Base-by-base conservation (phyloP, 495 filamentous ascomycete species). In the Clohesyomyces aquaticus region DNA sequence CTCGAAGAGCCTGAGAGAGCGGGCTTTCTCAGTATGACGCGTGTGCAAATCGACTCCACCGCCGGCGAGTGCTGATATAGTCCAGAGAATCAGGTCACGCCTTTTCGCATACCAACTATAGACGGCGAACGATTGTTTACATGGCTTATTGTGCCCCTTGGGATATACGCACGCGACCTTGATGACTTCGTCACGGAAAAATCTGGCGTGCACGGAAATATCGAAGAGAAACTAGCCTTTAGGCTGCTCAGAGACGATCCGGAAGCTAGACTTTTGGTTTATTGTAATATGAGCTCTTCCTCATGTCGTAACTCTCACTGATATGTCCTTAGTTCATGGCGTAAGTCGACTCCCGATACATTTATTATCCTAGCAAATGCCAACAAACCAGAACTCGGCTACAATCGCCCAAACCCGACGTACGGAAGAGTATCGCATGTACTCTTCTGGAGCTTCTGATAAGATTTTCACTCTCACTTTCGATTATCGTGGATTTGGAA, bases 131-230 rank as follows among this genome's bases (percentile, higher is more conserved):
- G 68, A 14, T 77, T 91, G 3, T 87, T 89, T 64, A 83, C 87
- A 11, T 91, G 88, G 88, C 88, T 90, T 59, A 80, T 91, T 55
- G 78, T 90, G 10, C 88, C 88, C 1, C 69, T 90, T n/a, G 81
- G 80, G 11, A 52, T 86, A 0, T 89, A 90, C 72, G 73, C 78
- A 29, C 77, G 82, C 55, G 77, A 89, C 63, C 82, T 87, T 64
- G 55, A 72, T 0, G 66, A 66, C 28, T 79, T 91, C 10, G 52
- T 82, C 12, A 67, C 75, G 3, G 80, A 87, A 56, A 73, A 78
- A 0, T 55, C 72, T 23, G 84, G 83, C 0, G 78, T 82, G 50
- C 77, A 78, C n/a, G 27, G 70, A 4, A 79, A 87, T 63, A 78
- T 89, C 55, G 85, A 79, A 38, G 70, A 76, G 16, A 83, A 80